Evolutionary conservation across 1,139 yeast species (phyloP), one percentile per base, ranked within the genome.

Genomic region (Geotrichum aggregatum): DNA sequence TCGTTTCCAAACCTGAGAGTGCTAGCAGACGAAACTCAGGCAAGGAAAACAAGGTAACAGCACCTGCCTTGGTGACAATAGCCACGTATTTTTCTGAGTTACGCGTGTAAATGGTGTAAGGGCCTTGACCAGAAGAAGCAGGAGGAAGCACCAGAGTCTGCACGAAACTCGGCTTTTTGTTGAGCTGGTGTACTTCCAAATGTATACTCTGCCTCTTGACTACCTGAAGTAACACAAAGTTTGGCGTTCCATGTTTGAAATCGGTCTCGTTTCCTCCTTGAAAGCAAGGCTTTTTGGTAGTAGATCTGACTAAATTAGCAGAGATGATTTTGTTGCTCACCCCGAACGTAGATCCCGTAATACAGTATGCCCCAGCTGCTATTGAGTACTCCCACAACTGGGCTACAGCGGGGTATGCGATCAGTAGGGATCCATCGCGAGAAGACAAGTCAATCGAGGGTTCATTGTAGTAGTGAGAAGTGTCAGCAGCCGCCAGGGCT

Each of bases 141-240:
- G 65, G 62, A 4, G 66, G 66, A 11, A 63, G 52, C 26, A 59
- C 58, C 44, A 62, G 47, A 13, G 59, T 47, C 35, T 56, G 50
- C 13, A 57, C 54, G 19, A 58, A 47, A 34, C 56, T 52, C 13
- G 56, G 53, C 16, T 44, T 49, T 14, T 45, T 49, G 26, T 45
- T 43, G 13, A 58, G 50, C 13, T 48, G 43, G 50, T 62, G 62
- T 3, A 62, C 50, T 43, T 61, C 61, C 34, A 62, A 47, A 26
- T 52, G 51, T 6, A 55, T 55, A 30, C 22, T 51, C 14, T 55
- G 45, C 5, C 57, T 52, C 38, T 56, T 49, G 6, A 55, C 43
- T 18, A 58, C 57, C 45, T 61, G 65, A 2, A 61, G 56, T 1
- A 60, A 52, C 7, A 59, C 57, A 5, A 35, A 44, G n/a, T 42